These are phyloP conservation scores for Aspergillus haitiensis DNA, from an alignment of 495 filamentous ascomycete species.

Conservation along the genomic window DNA sequence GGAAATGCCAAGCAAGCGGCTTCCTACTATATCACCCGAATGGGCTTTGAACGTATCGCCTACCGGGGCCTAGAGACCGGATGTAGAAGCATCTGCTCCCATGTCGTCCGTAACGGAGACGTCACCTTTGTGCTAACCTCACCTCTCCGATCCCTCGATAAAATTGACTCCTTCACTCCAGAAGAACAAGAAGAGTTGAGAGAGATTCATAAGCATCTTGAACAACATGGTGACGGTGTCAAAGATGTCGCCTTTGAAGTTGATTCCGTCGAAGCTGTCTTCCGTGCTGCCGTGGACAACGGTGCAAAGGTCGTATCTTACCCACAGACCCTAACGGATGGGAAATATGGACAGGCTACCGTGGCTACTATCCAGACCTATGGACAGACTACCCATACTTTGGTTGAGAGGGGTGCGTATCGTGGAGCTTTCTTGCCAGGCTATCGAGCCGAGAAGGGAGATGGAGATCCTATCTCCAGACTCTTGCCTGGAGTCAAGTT, in stretches of 20 bases:
- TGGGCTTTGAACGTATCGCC: conserved; percentile 78
- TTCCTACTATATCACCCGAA: conserved; percentile 77
- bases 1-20: conserved; percentile 95
- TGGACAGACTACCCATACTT: conserved; percentile 87
- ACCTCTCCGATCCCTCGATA: conserved; percentile 63
- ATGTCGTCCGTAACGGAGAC: conserved; percentile 75
- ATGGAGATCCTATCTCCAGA: conserved; percentile 48
- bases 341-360: conserved; percentile 53
- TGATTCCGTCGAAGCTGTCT: conserved; percentile 77
- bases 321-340: conserved; percentile 49
- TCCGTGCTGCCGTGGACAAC: conserved; percentile 62
- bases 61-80: conserved; percentile 88
- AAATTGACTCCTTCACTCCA: conserved; percentile 45
- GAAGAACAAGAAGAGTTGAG: conserved; percentile 60
- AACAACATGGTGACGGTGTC: conserved; percentile 83
- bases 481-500: conserved; percentile 63
- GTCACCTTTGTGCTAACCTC: conserved; percentile 84
- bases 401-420: conserved; percentile 69
- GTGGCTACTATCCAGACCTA: conserved; percentile 81
- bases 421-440: conserved; percentile 77
- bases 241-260: conserved; percentile 93
- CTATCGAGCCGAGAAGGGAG: conserved; percentile 53
- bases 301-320: conserved; percentile 65
- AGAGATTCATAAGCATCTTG: conserved; percentile 74
- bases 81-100: conserved; percentile 68